A percentile compares a stretch with the other conserved stretches of the same genome.
Evolutionary conservation across 192 early-diverging fungal genomes (phyloP).

Genomic region (Coemansia sp.): DNA sequence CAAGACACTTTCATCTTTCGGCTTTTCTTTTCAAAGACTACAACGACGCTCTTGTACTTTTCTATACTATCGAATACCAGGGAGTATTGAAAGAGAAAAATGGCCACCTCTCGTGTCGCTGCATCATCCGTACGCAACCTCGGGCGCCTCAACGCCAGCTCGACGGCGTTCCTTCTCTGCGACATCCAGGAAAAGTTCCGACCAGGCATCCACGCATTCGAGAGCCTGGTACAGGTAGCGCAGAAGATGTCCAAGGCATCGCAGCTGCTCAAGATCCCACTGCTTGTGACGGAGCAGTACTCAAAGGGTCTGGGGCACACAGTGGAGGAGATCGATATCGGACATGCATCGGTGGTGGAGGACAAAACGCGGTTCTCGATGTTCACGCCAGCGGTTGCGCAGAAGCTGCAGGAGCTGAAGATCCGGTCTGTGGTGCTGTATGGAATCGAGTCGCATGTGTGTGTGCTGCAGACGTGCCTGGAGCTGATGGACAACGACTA

Average conservation of each 20-base stretch:
- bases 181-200: slow-evolving; percentile 89
- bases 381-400: slow-evolving; percentile 64
- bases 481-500: slow-evolving; percentile 77
- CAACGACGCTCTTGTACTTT: not conserved
- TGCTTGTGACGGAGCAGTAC: slow-evolving; percentile 91
- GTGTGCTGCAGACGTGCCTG: slow-evolving; percentile 91
- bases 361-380: slow-evolving; percentile 92
- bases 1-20: too few species aligned
- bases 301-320: slow-evolving; percentile 73
- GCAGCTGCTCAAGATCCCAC: slow-evolving; percentile 73
- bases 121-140: slow-evolving; percentile 47
- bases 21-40: too few species aligned
- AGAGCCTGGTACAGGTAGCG: slow-evolving; percentile 76
- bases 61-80: not conserved
- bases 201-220: slow-evolving; percentile 77
- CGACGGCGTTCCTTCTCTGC: slow-evolving; percentile 89
- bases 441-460: slow-evolving; percentile 96
- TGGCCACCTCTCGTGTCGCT: slow-evolving; percentile 24
- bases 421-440: slow-evolving; percentile 77
- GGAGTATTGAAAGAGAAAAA: not conserved
- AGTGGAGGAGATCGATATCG: slow-evolving; percentile 72
- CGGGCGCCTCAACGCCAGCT: slow-evolving; percentile 54
- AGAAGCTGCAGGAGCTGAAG: slow-evolving; percentile 52
- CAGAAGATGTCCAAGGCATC: slow-evolving; percentile 82
- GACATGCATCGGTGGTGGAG: slow-evolving; percentile 57